A percentile compares a stretch with the other conserved stretches of the same genome.
Evolutionary conservation across 495 filamentous ascomycete genomes (phyloP).

Genomic region (Penicillium dipodomyicola): DNA sequence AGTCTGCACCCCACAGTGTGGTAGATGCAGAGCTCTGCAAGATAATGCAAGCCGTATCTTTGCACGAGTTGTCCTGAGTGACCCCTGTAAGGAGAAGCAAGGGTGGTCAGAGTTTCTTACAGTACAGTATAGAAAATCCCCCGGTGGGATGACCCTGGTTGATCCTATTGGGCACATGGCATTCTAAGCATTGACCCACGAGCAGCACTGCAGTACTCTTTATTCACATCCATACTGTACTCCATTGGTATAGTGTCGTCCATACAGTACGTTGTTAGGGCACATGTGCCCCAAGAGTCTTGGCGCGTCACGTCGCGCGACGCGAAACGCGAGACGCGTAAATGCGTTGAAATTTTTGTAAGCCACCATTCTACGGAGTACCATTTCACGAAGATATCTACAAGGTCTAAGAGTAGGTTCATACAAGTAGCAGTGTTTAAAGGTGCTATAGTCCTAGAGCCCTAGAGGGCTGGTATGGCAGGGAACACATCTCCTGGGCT

Average conservation of each 20-base stretch:
- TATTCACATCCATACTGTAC: neutral
- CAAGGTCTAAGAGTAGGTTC: neutral
- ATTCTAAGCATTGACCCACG: constrained; percentile 11
- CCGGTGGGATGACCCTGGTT: constrained; percentile 1
- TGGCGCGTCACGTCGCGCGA: constrained; percentile 5
- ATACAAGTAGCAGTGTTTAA: neutral
- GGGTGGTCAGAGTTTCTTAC: constrained; percentile 1
- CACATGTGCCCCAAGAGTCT: neutral
- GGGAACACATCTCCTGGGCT: constrained; percentile 9
- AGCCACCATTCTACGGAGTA: neutral
- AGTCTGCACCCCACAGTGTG: constrained; percentile 19
- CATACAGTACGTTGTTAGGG: neutral
- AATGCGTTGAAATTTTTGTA: constrained; percentile 1
- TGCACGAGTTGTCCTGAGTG: neutral
- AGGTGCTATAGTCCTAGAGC: neutral
- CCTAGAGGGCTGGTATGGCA: constrained; percentile 6
- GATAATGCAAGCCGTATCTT: constrained; percentile 17
- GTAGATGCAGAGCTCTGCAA: constrained; percentile 13
- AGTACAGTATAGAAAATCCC: constrained; percentile 10
- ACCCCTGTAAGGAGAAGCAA: neutral
- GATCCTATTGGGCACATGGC: constrained; percentile 6
- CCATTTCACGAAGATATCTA: neutral
- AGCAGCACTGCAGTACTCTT: neutral
- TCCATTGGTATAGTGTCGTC: neutral
- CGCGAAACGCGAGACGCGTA: constrained; percentile 7